These are phyloP conservation scores for Solanum aculeatissimum DNA, from an alignment of 305 asterid species.

Conservation along the genomic window DNA sequence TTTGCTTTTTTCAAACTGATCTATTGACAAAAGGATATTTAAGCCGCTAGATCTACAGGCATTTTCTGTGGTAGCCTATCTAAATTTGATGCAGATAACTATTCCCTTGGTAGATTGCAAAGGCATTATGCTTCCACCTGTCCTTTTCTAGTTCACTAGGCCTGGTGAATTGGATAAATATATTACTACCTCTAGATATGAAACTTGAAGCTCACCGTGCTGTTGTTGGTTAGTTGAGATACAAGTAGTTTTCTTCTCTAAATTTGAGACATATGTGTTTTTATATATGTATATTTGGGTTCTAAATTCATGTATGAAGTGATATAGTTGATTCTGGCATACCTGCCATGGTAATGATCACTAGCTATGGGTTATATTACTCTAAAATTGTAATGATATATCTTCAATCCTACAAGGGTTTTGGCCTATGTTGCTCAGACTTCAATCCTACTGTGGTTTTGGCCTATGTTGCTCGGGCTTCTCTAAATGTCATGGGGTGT, in stretches of 20 bases:
- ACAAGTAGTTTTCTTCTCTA: background rate
- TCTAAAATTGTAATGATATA: background rate
- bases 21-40: no score
- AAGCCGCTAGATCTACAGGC: no score
- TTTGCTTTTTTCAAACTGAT: no score
- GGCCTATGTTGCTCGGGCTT: no score
- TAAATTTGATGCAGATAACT: no score
- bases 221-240: background rate
- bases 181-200: background rate
- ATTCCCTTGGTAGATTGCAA: no score
- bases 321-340: background rate
- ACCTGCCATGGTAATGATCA: background rate
- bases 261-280: no score
- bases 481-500: no score
- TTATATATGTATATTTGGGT: background rate
- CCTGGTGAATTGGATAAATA: background rate
- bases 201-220: background rate
- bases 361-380: background rate
- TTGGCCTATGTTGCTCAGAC: no score
- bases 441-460: background rate
- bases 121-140: background rate
- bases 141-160: background rate
- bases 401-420: background rate
- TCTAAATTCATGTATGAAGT: background rate
- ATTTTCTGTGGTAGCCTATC: no score